Evolutionary conservation across 805 yeast genomes (phyloP), one percentile per base, ranked within the genome.

Genomic region (Dipodascopsis uninucleata): DNA sequence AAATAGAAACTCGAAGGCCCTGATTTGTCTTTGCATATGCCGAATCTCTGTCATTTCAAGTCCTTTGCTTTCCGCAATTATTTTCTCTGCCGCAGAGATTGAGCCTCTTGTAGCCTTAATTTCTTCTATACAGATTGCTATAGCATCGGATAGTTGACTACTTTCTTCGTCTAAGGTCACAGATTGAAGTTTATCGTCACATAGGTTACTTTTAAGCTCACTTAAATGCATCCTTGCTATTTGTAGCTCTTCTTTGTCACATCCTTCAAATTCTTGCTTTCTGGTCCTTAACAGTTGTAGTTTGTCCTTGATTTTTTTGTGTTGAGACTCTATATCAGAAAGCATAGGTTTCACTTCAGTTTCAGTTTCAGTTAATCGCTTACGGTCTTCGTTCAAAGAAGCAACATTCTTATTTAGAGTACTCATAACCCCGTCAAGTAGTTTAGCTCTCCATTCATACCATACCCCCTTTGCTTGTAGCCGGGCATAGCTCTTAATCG

Each of bases 371-470:
- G 36, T 24, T 18, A 51, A 37, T 22, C 44, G 37, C n/a, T 42
- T 47, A 21, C 43, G 28, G 35, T 61, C 63, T 2, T 40, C 43
- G 21, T 47, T 34, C 8, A 62, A 47, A 8, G 45, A 17, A 3
- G 50, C 29, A 10, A 52, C 36, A 29, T 61, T 58, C 31, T 47
- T 41, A 5, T 47, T 48, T 26, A 60, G 38, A 5, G 53, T 63
- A n/a, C 53, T 60, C 25, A 71, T 56, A 12, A 79, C 64, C 31
- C 76, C 78, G 20, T 67, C 64, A 4, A 75, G 57, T 36, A 79
- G 69, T 49, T 76, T 76, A 9, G 67, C 59, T 48, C 85, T 64
- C 87, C 86, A 81, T 39, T 71, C 74, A 53, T 75, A 76, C 85
- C 85, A 81, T 0, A 74, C 73, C 29, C 70, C 71, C 46, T 67